These are phyloP conservation scores for Pyrenula massariospora DNA, from an alignment of 495 filamentous ascomycete species.

Conservation along the genomic window DNA sequence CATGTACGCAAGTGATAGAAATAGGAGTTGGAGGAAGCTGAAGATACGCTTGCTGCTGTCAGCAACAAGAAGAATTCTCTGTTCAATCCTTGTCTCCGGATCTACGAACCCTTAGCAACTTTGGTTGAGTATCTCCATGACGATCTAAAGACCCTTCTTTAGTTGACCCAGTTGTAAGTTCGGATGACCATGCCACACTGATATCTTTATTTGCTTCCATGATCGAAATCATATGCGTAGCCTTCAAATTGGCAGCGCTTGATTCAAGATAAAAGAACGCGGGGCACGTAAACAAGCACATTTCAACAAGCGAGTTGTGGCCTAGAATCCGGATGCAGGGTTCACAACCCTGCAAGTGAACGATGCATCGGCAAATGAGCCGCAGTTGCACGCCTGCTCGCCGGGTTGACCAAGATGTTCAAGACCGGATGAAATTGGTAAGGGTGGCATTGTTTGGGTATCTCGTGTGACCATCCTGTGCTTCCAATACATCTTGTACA, in stretches of 20 bases:
- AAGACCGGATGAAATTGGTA: not conserved
- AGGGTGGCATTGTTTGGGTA: not conserved
- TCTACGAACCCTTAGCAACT: no score
- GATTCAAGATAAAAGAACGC: no score
- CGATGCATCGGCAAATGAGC: not conserved
- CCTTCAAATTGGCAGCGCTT: not conserved
- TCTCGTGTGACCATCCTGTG: no score
- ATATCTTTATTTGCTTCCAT: not conserved
- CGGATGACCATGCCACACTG: not conserved
- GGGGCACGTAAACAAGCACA: no score
- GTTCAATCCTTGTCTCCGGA: no score
- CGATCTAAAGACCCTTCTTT: not conserved
- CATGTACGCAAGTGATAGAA: constrained; percentile 11
- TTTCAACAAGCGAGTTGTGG: no score
- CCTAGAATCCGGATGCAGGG: no score
- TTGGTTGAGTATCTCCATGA: not conserved
- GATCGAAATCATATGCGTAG: not conserved
- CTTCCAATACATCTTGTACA: no score
- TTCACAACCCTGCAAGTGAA: no score
- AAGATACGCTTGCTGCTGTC: constrained; percentile 7
- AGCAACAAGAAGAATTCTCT: not conserved
- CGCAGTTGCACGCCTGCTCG: not conserved
- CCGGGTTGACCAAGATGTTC: not conserved
- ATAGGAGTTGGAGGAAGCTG: constrained; percentile 12
- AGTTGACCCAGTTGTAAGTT: not conserved